These are phyloP conservation scores for Punica granatum DNA, from an alignment of 345 rosid genomes.

Conservation along the genomic window DNA sequence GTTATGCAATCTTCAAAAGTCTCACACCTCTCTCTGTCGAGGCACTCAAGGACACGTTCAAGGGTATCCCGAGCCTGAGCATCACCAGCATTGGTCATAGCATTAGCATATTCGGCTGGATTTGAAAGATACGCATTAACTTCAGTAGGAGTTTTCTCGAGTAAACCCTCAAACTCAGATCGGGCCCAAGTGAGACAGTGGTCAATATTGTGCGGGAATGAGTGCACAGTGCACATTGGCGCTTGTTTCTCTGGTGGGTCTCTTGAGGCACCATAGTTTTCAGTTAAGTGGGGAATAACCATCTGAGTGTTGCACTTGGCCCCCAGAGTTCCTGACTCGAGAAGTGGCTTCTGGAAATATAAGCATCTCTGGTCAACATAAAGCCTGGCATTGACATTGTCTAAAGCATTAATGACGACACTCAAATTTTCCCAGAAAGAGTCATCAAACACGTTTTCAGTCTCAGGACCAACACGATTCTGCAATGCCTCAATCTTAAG, in stretches of 20 bases:
- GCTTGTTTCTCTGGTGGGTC: conserved; percentile 99
- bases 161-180: conserved; percentile 96
- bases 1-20: conserved; percentile 85
- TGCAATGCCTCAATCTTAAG: conserved; percentile 85
- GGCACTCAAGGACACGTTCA: conserved; percentile 85
- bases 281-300: conserved; percentile 97
- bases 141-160: conserved; percentile 97
- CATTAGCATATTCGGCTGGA: conserved; percentile 60
- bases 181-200: conserved; percentile 99
- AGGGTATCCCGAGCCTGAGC: conserved; percentile 94
- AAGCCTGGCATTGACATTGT: conserved; percentile 93
- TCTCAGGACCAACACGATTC: conserved; percentile 92
- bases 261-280: conserved; percentile 97
- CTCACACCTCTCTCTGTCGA: conserved; percentile 79
- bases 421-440: conserved; percentile 85
- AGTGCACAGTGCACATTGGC: conserved; percentile 99
- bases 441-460: conserved; percentile 89
- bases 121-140: conserved; percentile 83
- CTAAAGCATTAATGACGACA: conserved; percentile 81
- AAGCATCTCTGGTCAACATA: conserved; percentile 96
- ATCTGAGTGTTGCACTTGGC: conserved; percentile 97
- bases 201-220: conserved; percentile 98
- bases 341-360: conserved; percentile 98
- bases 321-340: conserved; percentile 98
- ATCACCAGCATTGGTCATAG: conserved; percentile 79